Evolutionary conservation across 306 rosid genomes (phyloP), one percentile per base, ranked within the genome.

Genomic region (Senna siamea): DNA sequence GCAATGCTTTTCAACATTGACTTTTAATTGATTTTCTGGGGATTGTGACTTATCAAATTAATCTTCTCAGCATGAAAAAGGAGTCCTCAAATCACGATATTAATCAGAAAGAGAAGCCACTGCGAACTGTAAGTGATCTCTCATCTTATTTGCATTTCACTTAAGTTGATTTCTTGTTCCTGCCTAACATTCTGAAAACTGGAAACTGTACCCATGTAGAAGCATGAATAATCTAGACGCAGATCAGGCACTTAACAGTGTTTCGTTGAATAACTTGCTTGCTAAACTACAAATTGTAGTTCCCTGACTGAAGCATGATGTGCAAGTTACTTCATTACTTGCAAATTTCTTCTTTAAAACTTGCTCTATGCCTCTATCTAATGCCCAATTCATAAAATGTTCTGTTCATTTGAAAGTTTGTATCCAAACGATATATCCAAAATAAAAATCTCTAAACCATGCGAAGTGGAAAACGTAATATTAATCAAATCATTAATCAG

Each of bases 71-170:
- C 87, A 83, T 82, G 81, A 57, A 78, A 76, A 85, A 76, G 83
- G 78, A 78, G 76, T 63, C 74, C 76, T 72, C 84, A 6, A 46
- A 71, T 38, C 53, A 72, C 9, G 64, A 77, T 51, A 34, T 11
- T 10, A 37, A 67, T 79, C 89, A 74, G 75, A 87, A 83, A 77
- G 89, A 89, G 54, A 78, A 77, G 78, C 89, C 80, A n/a, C 70
- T 82, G 41, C 87, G 84, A 75, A 84, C 82, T 57, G 98, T 90
- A 87, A 85, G 98, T 77, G 55, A 72, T 68, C 30, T 26, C 57
- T 78, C 51, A 52, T 67, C 69, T 66, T 66, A 64, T 47, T 70
- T 44, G 46, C 38, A 40, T 47, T 71, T 54, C 26, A 56, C 12
- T 51, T 48, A 37, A 7, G 59, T 54, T 52, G 32, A 70, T 48